These are phyloP conservation scores for Lanzia echinophila DNA, from an alignment of 2,329 filamentous ascomycete species.

Conservation along the genomic window DNA sequence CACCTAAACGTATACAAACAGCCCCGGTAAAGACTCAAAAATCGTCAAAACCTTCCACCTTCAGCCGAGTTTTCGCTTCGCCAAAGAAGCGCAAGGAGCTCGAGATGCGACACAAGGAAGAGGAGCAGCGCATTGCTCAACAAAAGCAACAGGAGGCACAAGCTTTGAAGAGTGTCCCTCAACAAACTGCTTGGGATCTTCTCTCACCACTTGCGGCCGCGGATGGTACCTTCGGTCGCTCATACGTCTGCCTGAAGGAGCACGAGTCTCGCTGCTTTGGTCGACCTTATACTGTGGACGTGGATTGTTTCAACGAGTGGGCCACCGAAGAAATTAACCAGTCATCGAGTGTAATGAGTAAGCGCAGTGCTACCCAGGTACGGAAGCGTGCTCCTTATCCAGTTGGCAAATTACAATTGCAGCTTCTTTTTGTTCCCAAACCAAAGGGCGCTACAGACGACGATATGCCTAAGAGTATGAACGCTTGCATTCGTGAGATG, in stretches of 20 bases:
- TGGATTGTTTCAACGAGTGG: conserved; percentile 98
- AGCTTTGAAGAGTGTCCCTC: conserved; percentile 53
- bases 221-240: conserved; percentile 89
- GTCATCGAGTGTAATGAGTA: conserved; percentile 88
- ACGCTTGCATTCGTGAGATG: conserved; percentile 87
- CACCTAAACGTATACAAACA: conserved; percentile 46
- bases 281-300: conserved; percentile 77
- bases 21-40: conserved; percentile 59
- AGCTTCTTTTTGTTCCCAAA: conserved; percentile 89
- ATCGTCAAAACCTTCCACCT: conserved; percentile 73
- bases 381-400: conserved; percentile 90
- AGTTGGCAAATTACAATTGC: conserved; percentile 87
- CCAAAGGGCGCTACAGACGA: conserved; percentile 82
- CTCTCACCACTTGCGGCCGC: conserved; percentile 79
- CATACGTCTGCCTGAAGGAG: conserved; percentile 90
- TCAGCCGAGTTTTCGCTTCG: conserved; percentile 87
- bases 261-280: conserved; percentile 86
- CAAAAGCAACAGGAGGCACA: conserved; percentile 58
- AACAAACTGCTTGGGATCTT: conserved; percentile 76
- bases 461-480: conserved; percentile 99
- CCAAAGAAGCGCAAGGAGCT: conserved; percentile 96
- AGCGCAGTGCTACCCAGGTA: conserved; percentile 60
- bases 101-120: conserved; percentile 75
- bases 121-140: conserved; percentile 63
- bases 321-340: conserved; percentile 76